Evolutionary conservation across 352 stramenopile species (phyloP), one percentile per base, ranked within the genome.

Genomic region (Pythium phragmiticola): DNA sequence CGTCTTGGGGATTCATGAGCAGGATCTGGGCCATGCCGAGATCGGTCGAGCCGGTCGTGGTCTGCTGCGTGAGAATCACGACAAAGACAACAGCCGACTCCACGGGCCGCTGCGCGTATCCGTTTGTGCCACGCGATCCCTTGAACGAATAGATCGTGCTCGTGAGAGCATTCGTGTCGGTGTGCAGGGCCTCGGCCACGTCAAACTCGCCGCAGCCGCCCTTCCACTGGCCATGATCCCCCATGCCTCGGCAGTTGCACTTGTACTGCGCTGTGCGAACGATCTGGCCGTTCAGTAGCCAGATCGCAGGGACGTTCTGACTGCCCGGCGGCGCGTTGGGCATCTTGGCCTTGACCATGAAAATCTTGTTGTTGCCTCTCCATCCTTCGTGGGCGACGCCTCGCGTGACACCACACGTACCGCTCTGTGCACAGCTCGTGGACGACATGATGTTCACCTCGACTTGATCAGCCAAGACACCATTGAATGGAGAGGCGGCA

Each of bases 121-220:
- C 56, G 5, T 54, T 68, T 28, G 69, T 69, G 43, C 76, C 73
- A 5, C 68, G 68, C 4, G 76, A 77, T 36, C 66, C 72, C 43
- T 84, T 75, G 49, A 84, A 78, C 21, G 70, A 84, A 58, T 80
- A 84, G 39, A 82, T 73, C 19, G 74, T 77, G 30, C 69, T 82
- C 17, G 74, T 75, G 48, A 84, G 48, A 23, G 56, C 60, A 36
- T 63, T 65, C 2, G 54, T 43, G 52, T 80, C 65, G 6, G 46
- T 41, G 3, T 61, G 36, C 16, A 85, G 49, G 17, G 78, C 69
- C 36, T 85, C 77, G 26, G 73, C 77, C 11, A 85, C 63, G 51
- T 85, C 75, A 6, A 86, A 53, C 42, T 86, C 77, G 8, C 77
- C 73, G 57, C 77, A 86, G 30, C 77, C 77, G n/a, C 77, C 77